phyloP scores from a whole-genome alignment of 768 basidiomycete genomes.

The Aureoboletus auriporus region DNA sequence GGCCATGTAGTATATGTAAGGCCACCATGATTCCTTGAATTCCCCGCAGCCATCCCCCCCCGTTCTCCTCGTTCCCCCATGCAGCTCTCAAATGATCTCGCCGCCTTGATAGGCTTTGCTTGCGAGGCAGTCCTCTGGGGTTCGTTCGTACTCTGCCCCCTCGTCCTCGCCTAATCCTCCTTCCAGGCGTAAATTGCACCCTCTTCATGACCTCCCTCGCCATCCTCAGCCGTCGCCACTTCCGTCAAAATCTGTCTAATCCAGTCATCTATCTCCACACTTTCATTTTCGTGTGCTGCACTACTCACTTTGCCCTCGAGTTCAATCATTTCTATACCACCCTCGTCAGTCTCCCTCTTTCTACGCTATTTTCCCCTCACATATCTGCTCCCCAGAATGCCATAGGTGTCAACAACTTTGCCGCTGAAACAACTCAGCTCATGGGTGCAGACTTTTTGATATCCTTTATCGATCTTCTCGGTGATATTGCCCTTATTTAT shows the following conservation, averaged over 20 bases:
- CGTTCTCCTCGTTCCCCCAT: slow-evolving; percentile 1
- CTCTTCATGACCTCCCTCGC: slow-evolving; percentile 29
- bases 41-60: background rate
- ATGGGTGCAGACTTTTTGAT: slow-evolving; percentile 34
- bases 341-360: slow-evolving; percentile 24
- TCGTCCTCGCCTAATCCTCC: background rate
- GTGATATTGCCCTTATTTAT: slow-evolving; percentile 35
- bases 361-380: background rate
- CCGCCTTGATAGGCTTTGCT: slow-evolving; percentile 35
- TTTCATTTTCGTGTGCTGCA: slow-evolving; percentile 32
- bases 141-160: slow-evolving; percentile 1
- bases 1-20: too few species aligned
- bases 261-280: slow-evolving; percentile 27
- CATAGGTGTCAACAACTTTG: slow-evolving; percentile 25
- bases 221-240: slow-evolving; percentile 16
- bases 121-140: slow-evolving; percentile 37
- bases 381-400: slow-evolving; percentile 11
- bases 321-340: slow-evolving; percentile 32
- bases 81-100: slow-evolving; percentile 27
- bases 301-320: slow-evolving; percentile 31
- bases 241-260: slow-evolving; percentile 11
- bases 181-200: slow-evolving; percentile 17
- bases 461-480: slow-evolving; percentile 34
- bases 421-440: slow-evolving; percentile 29
- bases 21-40: too few species aligned